phyloP scores from a whole-genome alignment of 768 basidiomycete genomes.

The Tubosaeta sp. region DNA sequence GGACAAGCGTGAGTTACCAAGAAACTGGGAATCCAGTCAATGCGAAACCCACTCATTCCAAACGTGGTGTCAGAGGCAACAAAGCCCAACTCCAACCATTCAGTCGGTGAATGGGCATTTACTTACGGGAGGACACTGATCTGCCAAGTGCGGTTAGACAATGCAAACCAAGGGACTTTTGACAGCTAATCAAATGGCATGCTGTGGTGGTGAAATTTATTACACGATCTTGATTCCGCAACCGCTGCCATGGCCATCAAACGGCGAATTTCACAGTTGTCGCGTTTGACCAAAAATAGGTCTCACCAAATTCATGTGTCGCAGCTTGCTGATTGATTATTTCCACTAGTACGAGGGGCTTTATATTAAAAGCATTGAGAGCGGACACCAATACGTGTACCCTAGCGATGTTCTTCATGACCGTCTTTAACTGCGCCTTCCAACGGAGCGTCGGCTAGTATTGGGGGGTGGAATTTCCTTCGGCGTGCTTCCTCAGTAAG shows the following conservation, averaged over 20 bases:
- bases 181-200: conserved; percentile 2
- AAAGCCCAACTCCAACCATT: conserved; percentile 10
- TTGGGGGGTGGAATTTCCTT: conserved; percentile 26
- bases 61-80: background rate
- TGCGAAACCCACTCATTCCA: too few species aligned
- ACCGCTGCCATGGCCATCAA: background rate
- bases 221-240: background rate
- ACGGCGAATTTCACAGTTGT: background rate
- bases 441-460: background rate
- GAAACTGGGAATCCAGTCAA: conserved; percentile 16
- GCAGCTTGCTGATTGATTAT: background rate
- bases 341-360: background rate
- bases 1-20: conserved; percentile 23
- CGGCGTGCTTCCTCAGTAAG: conserved; percentile 35
- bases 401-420: conserved; percentile 28
- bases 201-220: conserved; percentile 2
- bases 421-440: conserved; percentile 34
- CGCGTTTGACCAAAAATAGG: background rate
- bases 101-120: conserved; percentile 5
- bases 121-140: conserved; percentile 6
- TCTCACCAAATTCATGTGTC: conserved; percentile 4
- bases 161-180: conserved; percentile 7
- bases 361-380: background rate
- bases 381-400: background rate
- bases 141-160: conserved; percentile 7